Evolutionary conservation across 139 green algal species (phyloP).

Genomic region (Astrephomene gubernaculifera): DNA sequence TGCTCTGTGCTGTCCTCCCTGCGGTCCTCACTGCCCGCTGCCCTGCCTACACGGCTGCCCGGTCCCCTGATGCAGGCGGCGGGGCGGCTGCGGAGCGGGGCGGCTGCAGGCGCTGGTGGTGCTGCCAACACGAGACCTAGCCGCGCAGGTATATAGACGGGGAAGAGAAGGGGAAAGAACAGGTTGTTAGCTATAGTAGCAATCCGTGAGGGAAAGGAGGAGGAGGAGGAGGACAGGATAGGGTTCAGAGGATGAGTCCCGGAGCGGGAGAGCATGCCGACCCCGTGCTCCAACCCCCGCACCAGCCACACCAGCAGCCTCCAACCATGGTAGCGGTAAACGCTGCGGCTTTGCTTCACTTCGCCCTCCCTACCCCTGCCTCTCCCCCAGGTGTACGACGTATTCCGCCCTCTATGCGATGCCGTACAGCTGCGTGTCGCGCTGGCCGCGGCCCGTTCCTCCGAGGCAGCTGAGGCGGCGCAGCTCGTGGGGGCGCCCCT

Average conservation of each 20-base stretch:
- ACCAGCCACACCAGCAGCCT: background rate
- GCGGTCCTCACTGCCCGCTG: background rate
- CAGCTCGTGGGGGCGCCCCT: constrained; percentile 23
- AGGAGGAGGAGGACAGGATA: no score
- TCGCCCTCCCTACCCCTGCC: background rate
- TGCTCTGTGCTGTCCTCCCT: no score
- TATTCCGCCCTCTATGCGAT: constrained; percentile 69
- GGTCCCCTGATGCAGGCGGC: background rate
- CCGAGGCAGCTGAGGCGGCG: constrained; percentile 62
- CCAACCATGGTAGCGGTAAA: no score
- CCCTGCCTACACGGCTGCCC: background rate
- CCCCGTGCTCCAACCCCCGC: background rate
- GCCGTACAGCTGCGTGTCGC: constrained; percentile 65
- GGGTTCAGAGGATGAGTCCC: background rate
- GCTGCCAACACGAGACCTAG: constrained; percentile 86
- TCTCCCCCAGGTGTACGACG: constrained; percentile 73
- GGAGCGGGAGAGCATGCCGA: background rate
- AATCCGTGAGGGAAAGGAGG: no score
- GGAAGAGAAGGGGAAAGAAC: no score
- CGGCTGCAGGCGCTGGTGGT: constrained; percentile 79
- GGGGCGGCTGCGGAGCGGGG: background rate
- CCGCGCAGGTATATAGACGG: constrained; percentile 74
- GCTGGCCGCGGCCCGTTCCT: constrained; percentile 65
- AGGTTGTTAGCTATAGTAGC: no score
- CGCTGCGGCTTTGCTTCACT: background rate